Conservation (phyloP, 169 alveolate genomes). For the Perkinsus chesapeaki region DNA sequence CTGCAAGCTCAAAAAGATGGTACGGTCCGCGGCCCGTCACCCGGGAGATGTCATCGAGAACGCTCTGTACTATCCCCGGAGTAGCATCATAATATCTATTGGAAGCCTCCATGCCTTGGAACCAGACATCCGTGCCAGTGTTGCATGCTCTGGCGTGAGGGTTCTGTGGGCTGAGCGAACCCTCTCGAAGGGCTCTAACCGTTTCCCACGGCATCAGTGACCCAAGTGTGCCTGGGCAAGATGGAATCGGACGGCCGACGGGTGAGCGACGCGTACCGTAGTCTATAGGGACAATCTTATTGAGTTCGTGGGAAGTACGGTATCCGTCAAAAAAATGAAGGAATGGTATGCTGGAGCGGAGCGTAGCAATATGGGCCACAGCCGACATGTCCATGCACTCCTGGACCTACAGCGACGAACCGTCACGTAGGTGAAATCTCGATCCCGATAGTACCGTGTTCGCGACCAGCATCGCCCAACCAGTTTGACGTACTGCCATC, state of each 20-base stretch:
- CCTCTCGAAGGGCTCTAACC: slow-evolving; percentile 18
- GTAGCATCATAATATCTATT: slow-evolving; percentile 30
- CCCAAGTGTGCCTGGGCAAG: slow-evolving; percentile 12
- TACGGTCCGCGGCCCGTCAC: slow-evolving; percentile 39
- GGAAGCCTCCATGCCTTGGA: slow-evolving; percentile 40
- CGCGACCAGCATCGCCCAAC: slow-evolving; percentile 48
- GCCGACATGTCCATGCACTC: slow-evolving; percentile 44
- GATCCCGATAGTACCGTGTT: slow-evolving; percentile 20
- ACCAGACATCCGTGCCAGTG: slow-evolving; percentile 46
- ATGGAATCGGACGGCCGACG: not conserved
- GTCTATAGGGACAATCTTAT: slow-evolving; percentile 26
- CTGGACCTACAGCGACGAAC: slow-evolving; percentile 5
- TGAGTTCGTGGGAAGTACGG: slow-evolving; percentile 49
- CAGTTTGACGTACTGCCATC: slow-evolving; percentile 48
- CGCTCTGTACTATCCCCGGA: slow-evolving; percentile 36
- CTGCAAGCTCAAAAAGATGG: slow-evolving; percentile 36
- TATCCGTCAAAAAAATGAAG: slow-evolving; percentile 48
- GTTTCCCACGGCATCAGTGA: slow-evolving; percentile 12
- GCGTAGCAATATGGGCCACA: slow-evolving; percentile 45
- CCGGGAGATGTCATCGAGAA: slow-evolving; percentile 33
- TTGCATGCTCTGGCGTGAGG: slow-evolving; percentile 46
- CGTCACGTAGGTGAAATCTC: not conserved
- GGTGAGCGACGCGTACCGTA: not conserved
- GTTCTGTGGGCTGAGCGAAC: slow-evolving; percentile 45
- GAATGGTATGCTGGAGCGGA: slow-evolving; percentile 45